Conservation (phyloP, 306 rosid species). For the Ziziphus jujuba region DNA sequence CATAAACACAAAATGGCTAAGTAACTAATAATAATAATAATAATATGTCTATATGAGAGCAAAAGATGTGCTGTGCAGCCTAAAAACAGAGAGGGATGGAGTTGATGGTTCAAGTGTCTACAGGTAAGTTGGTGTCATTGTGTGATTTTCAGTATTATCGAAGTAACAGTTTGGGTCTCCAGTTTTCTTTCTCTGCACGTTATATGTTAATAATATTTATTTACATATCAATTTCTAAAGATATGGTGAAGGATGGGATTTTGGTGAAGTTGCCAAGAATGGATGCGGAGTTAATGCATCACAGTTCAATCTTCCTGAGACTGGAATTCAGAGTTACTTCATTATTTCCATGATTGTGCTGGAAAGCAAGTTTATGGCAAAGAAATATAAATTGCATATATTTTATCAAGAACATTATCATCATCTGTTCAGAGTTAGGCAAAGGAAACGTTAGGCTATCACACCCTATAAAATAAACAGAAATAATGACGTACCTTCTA, state of each 20-base stretch:
- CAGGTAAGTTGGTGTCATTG: conserved; percentile 52
- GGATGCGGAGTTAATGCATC: conserved; percentile 94
- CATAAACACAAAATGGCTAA: background rate
- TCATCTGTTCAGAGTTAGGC: background rate
- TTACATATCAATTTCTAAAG: conserved; percentile 30
- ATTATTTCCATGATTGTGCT: conserved; percentile 4
- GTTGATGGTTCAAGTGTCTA: conserved; percentile 89
- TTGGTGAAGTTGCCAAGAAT: conserved; percentile 92
- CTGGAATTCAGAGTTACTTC: conserved; percentile 87
- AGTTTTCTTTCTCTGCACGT: conserved; percentile 18
- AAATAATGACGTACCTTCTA: background rate
- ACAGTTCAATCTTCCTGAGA: conserved; percentile 74
- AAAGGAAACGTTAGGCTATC: background rate
- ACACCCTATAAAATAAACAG: background rate
- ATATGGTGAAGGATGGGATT: conserved; percentile 99
- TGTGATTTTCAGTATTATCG: background rate
- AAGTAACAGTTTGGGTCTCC: background rate
- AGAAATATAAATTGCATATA: background rate
- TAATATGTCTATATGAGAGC: conserved; percentile 60
- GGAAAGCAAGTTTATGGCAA: conserved; percentile 6
- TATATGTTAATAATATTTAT: conserved; percentile 21
- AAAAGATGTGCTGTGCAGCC: conserved; percentile 48
- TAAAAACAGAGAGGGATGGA: conserved; percentile 68
- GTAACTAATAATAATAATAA: conserved; percentile 8
- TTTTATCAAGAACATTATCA: background rate